phyloP scores from a whole-genome alignment of 371 early-diverging fungal species.

The Hamiltosporidium magnivora region DNA sequence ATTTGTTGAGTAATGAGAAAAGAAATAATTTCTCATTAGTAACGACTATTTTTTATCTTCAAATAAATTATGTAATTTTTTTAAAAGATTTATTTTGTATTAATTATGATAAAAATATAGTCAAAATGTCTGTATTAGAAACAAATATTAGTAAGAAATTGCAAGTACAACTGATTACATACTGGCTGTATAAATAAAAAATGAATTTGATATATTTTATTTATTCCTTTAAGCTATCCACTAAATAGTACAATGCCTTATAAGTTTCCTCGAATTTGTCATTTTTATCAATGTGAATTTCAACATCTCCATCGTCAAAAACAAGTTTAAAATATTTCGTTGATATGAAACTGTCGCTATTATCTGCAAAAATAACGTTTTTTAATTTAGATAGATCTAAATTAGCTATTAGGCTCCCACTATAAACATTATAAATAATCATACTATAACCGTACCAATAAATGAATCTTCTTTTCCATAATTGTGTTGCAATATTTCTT shows the following conservation, averaged over 20 bases:
- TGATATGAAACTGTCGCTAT: conserved; percentile 1
- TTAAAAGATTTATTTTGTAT: no score
- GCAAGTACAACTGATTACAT: no score
- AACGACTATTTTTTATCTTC: no score
- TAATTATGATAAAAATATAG: no score
- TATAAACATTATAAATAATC: conserved; percentile 35
- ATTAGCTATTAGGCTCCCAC: conserved; percentile 15
- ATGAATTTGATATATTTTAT: no score
- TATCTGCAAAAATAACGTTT: conserved; percentile 3
- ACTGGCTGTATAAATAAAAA: no score
- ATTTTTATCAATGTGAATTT: conserved; percentile 29
- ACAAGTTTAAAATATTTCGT: conserved; percentile 14
- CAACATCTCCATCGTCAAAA: conserved; percentile 5
- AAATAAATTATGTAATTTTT: no score
- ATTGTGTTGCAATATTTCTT: conserved; percentile 6
- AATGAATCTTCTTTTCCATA: conserved; percentile 46
- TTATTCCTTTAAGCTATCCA: not conserved
- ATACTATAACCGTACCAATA: conserved; percentile 40
- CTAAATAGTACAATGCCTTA: conserved; percentile 4
- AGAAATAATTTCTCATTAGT: no score
- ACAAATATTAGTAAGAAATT: no score
- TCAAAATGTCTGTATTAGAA: no score
- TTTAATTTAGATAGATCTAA: conserved; percentile 20
- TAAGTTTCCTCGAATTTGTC: conserved; percentile 17
- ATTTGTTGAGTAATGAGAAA: no score